A percentile compares a stretch with the other conserved stretches of the same genome.
Evolutionary conservation across 1,139 yeast genomes (phyloP).

Genomic region (Saccharomyces pastorianus): DNA sequence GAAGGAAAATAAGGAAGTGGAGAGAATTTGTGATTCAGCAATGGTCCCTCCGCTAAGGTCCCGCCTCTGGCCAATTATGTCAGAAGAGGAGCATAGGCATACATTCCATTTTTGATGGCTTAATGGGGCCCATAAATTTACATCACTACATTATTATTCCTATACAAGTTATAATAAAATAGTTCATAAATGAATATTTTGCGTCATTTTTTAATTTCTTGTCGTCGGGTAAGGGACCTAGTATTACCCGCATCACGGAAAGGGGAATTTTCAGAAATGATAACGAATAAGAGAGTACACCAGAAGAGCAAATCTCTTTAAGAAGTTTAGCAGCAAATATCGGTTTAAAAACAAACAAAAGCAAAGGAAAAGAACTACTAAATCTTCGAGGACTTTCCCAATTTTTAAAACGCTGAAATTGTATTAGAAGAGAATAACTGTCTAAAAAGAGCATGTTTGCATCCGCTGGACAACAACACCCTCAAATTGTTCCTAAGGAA

Average conservation of each 20-base stretch:
- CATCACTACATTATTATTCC: neutral
- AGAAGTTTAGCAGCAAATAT: neutral
- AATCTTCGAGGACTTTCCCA: neutral
- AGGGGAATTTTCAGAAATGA: neutral
- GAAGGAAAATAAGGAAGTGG: neutral
- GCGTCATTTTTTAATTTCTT: neutral
- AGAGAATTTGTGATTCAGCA: neutral
- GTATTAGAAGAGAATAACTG: neutral
- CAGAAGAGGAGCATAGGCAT: neutral
- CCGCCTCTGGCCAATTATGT: neutral
- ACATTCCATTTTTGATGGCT: neutral
- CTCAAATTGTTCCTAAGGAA: constrained; percentile 39
- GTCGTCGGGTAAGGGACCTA: neutral
- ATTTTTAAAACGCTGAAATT: neutral
- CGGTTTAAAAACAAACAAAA: neutral
- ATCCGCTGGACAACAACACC: constrained; percentile 9
- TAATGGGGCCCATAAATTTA: neutral
- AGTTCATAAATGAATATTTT: neutral
- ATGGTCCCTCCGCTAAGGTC: neutral
- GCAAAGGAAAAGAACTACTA: neutral
- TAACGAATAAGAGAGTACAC: neutral
- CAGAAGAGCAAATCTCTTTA: neutral
- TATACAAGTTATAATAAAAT: too few relatives aligned
- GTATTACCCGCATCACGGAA: neutral
- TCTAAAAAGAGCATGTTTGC: neutral